Conservation (phyloP, 306 rosid species). For the Urtica urens region DNA sequence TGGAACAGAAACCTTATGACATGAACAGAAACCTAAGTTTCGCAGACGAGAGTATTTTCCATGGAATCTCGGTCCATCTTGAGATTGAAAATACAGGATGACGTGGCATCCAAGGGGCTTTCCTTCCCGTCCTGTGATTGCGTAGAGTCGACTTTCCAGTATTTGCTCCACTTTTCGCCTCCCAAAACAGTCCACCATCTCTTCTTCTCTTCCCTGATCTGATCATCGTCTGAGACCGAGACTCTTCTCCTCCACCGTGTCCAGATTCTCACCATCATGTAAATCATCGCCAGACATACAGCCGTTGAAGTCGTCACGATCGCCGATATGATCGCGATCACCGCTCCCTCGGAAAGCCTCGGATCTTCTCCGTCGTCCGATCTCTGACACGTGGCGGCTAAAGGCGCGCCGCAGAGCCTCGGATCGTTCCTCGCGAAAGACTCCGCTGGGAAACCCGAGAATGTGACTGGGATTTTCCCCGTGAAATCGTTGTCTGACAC, state of each 20-base stretch:
- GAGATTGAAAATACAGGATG: conserved; percentile 38
- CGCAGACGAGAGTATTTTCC: conserved; percentile 16
- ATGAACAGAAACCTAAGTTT: neutral
- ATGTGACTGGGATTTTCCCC: conserved; percentile 60
- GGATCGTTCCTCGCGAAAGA: conserved; percentile 59
- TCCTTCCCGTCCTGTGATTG: conserved; percentile 44
- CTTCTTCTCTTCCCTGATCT: conserved; percentile 25
- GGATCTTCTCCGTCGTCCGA: conserved; percentile 22
- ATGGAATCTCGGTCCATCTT: conserved; percentile 32
- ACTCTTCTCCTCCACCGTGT: conserved; percentile 88
- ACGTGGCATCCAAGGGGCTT: conserved; percentile 22
- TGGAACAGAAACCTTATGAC: too few species aligned
- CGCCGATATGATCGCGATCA: conserved; percentile 55
- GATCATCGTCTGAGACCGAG: conserved; percentile 25
- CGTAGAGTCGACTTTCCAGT: conserved; percentile 67
- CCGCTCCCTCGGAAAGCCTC: conserved; percentile 48
- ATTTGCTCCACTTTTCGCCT: conserved; percentile 43
- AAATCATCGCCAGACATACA: conserved; percentile 60
- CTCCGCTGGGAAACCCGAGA: conserved; percentile 56
- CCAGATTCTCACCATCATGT: conserved; percentile 89
- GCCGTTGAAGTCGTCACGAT: conserved; percentile 60
- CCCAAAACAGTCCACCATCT: conserved; percentile 33
- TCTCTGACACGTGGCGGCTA: conserved; percentile 40
- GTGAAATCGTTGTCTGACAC: conserved; percentile 62
- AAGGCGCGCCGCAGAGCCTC: conserved; percentile 61